Evolutionary conservation across 202 grass and related monocot genomes (phyloP).

Genomic region (Digitaria exilis): DNA sequence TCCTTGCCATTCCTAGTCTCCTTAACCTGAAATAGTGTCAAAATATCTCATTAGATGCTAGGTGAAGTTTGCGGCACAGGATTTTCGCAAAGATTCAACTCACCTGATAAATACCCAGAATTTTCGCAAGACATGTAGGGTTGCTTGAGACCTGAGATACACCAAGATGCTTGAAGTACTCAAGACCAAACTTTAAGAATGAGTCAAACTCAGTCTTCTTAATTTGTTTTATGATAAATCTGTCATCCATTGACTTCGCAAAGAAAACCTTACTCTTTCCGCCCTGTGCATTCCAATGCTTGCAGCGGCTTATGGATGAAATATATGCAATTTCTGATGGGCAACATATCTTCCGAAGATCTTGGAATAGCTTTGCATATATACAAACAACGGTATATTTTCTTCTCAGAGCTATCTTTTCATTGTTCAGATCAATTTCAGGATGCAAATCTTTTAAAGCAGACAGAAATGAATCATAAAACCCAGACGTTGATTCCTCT

Average conservation of each 20-base stretch:
- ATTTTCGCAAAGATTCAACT: conserved; percentile 20
- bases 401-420: conserved; percentile 66
- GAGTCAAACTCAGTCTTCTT: conserved; percentile 93
- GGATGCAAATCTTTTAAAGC: conserved; percentile 73
- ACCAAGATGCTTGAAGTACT: conserved; percentile 89
- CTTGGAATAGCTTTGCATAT: conserved; percentile 86
- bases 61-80: conserved; percentile 9
- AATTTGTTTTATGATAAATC: conserved; percentile 97
- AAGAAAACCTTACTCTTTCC: conserved; percentile 91
- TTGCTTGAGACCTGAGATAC: conserved; percentile 62
- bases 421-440: conserved; percentile 65
- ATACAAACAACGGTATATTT: conserved; percentile 82
- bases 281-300: conserved; percentile 86
- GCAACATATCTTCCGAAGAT: conserved; percentile 85
- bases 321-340: conserved; percentile 88
- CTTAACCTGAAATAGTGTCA: conserved; percentile 63
- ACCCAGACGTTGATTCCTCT: conserved; percentile 63
- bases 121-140: conserved; percentile 89
- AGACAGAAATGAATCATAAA: conserved; percentile 68
- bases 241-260: conserved; percentile 84
- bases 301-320: conserved; percentile 83
- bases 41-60: conserved; percentile 36
- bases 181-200: conserved; percentile 83
- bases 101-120: conserved; percentile 95
- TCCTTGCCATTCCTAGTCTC: conserved; percentile 82